Percentiles rank a stretch among this genome's conserved stretches.
These are phyloP conservation scores for Hondaea fermentalgiana DNA, from an alignment of 108 stramenopile genomes.

Conservation along the genomic window DNA sequence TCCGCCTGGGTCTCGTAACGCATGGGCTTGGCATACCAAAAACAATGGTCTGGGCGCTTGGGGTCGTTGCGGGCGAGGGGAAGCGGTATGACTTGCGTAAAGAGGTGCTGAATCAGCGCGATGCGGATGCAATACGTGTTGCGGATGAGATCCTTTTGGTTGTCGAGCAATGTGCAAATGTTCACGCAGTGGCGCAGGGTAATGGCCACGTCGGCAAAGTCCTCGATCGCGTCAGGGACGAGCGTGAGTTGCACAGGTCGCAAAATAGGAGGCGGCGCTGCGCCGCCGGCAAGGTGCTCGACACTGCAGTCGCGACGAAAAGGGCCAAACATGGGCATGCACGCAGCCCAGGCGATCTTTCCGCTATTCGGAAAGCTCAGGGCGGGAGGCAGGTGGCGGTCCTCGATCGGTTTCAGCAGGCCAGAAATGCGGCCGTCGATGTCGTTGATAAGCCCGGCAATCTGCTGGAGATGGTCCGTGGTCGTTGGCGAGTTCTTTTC, in stretches of 20 bases:
- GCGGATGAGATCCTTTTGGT: constrained; percentile 84
- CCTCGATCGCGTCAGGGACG: neutral
- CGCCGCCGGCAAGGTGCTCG: neutral
- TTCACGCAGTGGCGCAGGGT: constrained; percentile 78
- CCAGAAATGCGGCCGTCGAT: neutral
- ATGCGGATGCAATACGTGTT: constrained; percentile 88
- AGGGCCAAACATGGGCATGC: constrained; percentile 10
- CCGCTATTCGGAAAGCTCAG: neutral
- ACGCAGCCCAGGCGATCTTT: neutral
- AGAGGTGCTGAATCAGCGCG: constrained; percentile 86
- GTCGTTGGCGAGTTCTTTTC: neutral
- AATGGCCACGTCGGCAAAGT: constrained; percentile 38
- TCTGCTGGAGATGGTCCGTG: neutral
- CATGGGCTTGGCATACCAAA: constrained; percentile 83
- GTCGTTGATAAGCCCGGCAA: neutral
- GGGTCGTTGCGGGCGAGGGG: constrained; percentile 46
- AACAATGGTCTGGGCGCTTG: constrained; percentile 71
- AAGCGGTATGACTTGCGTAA: constrained; percentile 86
- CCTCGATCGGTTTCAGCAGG: neutral
- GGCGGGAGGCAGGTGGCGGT: neutral
- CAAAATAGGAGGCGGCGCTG: neutral
- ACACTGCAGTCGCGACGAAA: constrained; percentile 14
- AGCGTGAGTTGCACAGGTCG: neutral
- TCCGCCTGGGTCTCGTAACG: constrained; percentile 65
- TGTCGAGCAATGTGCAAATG: constrained; percentile 83